phyloP scores from a whole-genome alignment of 2,329 filamentous ascomycete species.

The Gnomoniopsis sp. region DNA sequence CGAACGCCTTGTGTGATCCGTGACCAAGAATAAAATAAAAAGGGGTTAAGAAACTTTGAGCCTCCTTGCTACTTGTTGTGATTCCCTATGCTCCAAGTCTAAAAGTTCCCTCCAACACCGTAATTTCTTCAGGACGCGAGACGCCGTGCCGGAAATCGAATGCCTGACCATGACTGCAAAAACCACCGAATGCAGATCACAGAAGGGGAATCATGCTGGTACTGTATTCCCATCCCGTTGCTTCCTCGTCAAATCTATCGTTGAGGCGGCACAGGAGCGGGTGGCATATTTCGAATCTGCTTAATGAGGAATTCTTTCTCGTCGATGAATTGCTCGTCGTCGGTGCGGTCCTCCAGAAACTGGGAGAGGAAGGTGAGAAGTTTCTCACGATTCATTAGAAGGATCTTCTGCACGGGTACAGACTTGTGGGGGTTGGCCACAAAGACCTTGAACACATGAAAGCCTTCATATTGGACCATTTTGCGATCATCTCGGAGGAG shows the following conservation, averaged over 20 bases:
- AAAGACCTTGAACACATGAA: constrained; percentile 99
- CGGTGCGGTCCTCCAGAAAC: constrained; percentile 90
- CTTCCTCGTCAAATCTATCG: constrained; percentile 28
- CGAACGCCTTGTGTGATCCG: constrained; percentile 12
- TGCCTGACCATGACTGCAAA: neutral
- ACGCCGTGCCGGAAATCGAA: neutral
- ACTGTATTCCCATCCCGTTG: constrained; percentile 1
- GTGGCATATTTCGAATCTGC: constrained; percentile 74
- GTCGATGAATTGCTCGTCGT: constrained; percentile 98
- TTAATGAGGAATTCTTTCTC: constrained; percentile 97
- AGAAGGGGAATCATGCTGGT: neutral
- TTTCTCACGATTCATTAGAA: constrained; percentile 94
- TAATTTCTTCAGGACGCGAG: neutral
- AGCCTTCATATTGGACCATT: constrained; percentile 99
- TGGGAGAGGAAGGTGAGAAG: constrained; percentile 83
- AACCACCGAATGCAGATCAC: neutral
- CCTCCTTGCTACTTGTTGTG: constrained; percentile 1
- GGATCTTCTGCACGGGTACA: constrained; percentile 88
- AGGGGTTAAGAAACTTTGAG: too few species aligned
- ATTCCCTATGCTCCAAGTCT: neutral
- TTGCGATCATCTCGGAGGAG: constrained; percentile 90
- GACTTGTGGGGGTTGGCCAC: constrained; percentile 98
- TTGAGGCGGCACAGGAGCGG: constrained; percentile 52
- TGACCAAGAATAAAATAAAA: constrained; percentile 1
- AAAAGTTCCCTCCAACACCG: constrained; percentile 10